phyloP scores from a whole-genome alignment of 75 land plant genomes.

The Cunninghamia lanceolata region DNA sequence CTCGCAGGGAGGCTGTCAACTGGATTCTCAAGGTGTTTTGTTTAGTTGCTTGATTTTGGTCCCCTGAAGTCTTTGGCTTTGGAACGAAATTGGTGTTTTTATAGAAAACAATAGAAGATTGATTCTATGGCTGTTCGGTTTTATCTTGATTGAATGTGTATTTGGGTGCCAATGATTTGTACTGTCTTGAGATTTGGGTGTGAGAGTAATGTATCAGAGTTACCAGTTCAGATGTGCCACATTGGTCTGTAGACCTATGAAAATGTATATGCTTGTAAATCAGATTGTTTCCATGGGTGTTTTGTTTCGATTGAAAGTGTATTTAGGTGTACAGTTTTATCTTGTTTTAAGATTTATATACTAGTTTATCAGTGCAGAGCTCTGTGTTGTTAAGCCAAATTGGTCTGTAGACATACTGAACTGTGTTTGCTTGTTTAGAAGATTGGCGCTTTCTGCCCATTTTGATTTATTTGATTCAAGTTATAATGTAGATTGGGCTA shows the following conservation, averaged over 20 bases:
- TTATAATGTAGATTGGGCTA: neutral
- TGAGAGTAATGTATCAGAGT: neutral
- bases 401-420: neutral
- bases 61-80: neutral
- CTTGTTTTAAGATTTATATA: neutral
- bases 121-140: neutral
- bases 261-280: neutral
- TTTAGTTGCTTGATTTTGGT: neutral
- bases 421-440: neutral
- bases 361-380: neutral
- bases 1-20: slow-evolving; percentile 27
- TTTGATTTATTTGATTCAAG: neutral
- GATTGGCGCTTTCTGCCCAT: neutral
- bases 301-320: neutral
- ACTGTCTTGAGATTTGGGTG: neutral
- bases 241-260: neutral
- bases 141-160: neutral
- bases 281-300: neutral
- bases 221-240: neutral
- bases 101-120: neutral
- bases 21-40: slow-evolving; percentile 49
- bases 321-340: neutral
- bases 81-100: neutral
- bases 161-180: neutral
- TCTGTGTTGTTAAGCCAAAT: neutral